These are phyloP conservation scores for Chlorella sp. DNA, from an alignment of 139 green algal genomes.

Conservation along the genomic window DNA sequence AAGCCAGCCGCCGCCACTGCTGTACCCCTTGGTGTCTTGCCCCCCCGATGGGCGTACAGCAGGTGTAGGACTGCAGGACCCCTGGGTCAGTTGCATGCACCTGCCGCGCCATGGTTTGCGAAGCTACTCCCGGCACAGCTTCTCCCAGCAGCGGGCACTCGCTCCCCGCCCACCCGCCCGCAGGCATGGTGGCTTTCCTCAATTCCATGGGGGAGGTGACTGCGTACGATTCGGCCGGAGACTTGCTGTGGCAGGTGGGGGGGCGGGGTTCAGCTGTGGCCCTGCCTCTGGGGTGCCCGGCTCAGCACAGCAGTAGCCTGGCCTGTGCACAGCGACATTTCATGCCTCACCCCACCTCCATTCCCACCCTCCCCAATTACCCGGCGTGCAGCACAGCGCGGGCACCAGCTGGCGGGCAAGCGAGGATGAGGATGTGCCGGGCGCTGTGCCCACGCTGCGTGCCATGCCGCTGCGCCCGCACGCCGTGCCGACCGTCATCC, in stretches of 20 bases:
- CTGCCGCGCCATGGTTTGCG: background rate
- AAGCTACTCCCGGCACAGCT: no score
- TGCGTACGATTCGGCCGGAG: constrained; percentile 60
- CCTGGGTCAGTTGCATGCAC: background rate
- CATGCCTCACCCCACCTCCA: background rate
- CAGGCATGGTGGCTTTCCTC: constrained; percentile 70
- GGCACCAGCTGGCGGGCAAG: background rate
- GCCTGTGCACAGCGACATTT: no score
- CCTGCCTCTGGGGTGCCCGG: no score
- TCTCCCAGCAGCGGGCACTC: background rate
- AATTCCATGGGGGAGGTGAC: constrained; percentile 84
- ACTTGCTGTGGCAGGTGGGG: constrained; percentile 68
- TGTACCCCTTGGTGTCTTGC: no score
- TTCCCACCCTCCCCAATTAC: background rate
- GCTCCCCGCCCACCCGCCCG: background rate
- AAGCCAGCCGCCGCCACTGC: background rate
- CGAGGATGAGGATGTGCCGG: constrained; percentile 19
- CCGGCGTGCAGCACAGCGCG: background rate
- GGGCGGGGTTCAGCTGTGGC: background rate
- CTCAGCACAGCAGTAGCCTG: no score
- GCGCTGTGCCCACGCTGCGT: constrained; percentile 67
- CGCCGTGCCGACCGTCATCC: constrained; percentile 61
- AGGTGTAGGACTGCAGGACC: background rate
- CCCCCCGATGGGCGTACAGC: no score
- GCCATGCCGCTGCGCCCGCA: constrained; percentile 69